Conservation (phyloP, 2,329 filamentous ascomycete species). For the Whalleya microplaca region DNA sequence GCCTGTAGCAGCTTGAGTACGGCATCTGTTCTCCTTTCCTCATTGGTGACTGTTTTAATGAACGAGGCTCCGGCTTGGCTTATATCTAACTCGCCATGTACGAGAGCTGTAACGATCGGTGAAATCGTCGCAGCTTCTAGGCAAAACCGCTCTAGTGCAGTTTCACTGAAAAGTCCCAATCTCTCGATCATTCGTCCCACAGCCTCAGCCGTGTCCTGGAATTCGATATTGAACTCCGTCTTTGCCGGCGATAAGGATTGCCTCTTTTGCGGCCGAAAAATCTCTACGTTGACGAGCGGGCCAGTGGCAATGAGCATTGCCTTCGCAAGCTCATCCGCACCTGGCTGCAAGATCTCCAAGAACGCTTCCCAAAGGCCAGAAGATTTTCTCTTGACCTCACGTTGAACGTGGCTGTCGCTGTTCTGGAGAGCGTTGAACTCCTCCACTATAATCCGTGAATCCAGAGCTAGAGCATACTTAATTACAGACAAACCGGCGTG, state of each 20-base stretch:
- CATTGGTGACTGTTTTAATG: slow-evolving; percentile 78
- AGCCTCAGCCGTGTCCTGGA: slow-evolving; percentile 57
- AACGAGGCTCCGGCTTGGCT: slow-evolving; percentile 81
- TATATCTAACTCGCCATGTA: slow-evolving; percentile 78
- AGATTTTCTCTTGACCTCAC: slow-evolving; percentile 71
- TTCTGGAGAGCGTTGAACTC: slow-evolving; percentile 70
- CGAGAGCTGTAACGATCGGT: slow-evolving; percentile 76
- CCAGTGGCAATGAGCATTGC: slow-evolving; percentile 73
- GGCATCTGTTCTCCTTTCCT: slow-evolving; percentile 58
- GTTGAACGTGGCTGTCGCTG: slow-evolving; percentile 61
- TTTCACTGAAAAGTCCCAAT: slow-evolving; percentile 73
- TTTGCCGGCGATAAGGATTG: slow-evolving; percentile 49
- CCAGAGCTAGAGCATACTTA: slow-evolving; percentile 67
- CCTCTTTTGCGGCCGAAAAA: slow-evolving; percentile 62
- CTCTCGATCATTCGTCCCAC: slow-evolving; percentile 78
- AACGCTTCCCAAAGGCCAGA: slow-evolving; percentile 79
- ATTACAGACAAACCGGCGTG: slow-evolving; percentile 66
- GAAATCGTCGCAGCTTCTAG: slow-evolving; percentile 69
- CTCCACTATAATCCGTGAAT: slow-evolving; percentile 70
- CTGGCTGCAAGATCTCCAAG: slow-evolving; percentile 66
- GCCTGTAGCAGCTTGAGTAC: slow-evolving; percentile 50
- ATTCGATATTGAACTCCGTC: slow-evolving; percentile 76
- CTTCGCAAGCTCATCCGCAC: slow-evolving; percentile 73
- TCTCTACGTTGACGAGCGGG: slow-evolving; percentile 75
- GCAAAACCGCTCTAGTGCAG: slow-evolving; percentile 72